Base-by-base conservation (phyloP, 2,329 filamentous ascomycete species). In the Curvularia sp. region DNA sequence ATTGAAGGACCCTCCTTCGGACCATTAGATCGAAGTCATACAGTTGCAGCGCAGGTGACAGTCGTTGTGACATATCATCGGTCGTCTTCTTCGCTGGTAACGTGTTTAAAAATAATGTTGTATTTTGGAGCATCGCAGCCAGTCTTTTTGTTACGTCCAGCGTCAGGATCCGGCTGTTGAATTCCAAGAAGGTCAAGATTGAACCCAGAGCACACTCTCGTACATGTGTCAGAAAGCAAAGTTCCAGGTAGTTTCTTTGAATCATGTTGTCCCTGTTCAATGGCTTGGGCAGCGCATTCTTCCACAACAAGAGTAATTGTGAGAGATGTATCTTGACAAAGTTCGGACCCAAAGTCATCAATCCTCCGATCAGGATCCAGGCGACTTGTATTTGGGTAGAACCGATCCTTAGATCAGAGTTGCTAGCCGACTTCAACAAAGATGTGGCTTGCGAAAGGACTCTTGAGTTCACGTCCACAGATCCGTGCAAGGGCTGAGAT, bases 251-350 rank as follows among this genome's bases (percentile, higher is more conserved):
- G 62, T 91, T 94, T 53, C 93, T 87, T 62, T 94, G 88, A 0
- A 89, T 87, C 50, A 92, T 92, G 66, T 95, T 96, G 66, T 98
- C 94, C 75, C 93, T 96, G 33, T 92, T 89, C n/a, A 98, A 79
- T 5, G 96, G 94, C 71, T 96, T 97, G 0, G 96, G 94, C 10
- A 99, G 83, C 0, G 95, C 94, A 76, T 98, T 99, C 78, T 97
- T 97, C 95, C 95, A 99, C 6, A 99, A 82, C 8, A 99, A 81
- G 55, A 99, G 87, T 22, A 99, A 83, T 73, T 99, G 95, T 2
- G 93, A 94, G 7, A 99, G 84, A 77, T 99, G 95, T 24, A 98
- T 98, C 79, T 99, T 99, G 77, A 98, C 94, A 76, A 99, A 99
- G 76, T 97, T 98, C 4, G 95, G 94, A 0, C 95, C 95, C 0